Conservation (phyloP, 2,329 filamentous ascomycete genomes). For the Colletotrichum caudatum region DNA sequence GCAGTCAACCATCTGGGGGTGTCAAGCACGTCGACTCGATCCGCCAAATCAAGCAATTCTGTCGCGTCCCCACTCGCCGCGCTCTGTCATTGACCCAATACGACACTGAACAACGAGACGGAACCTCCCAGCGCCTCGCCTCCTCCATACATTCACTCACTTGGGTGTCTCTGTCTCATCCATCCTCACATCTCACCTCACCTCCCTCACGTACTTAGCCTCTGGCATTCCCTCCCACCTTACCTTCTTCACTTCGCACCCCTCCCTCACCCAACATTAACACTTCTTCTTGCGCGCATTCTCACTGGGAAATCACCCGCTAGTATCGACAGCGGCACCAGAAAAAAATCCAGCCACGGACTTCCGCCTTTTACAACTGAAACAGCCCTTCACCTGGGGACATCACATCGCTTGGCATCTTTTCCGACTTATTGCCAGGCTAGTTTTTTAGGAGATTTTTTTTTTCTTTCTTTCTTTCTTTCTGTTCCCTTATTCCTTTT, state of each 20-base stretch:
- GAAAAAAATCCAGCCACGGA: background rate
- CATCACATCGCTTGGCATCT: constrained; percentile 14
- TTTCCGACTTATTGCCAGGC: constrained; percentile 35
- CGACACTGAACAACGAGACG: constrained; percentile 31
- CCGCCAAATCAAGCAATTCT: constrained; percentile 27
- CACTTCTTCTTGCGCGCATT: constrained; percentile 6
- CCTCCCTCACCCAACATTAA: background rate
- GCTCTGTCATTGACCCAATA: constrained; percentile 32
- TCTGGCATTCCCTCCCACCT: constrained; percentile 4
- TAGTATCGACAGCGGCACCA: constrained; percentile 4
- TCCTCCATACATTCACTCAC: constrained; percentile 7
- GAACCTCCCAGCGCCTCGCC: constrained; percentile 23
- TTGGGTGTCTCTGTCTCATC: constrained; percentile 25
- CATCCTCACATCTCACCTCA: constrained; percentile 19
- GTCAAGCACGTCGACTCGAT: constrained; percentile 21
- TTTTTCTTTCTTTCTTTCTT: too few relatives aligned
- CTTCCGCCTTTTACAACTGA: background rate
- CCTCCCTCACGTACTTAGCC: background rate
- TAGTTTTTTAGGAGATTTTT: background rate
- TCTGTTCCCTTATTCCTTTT: constrained; percentile 15
- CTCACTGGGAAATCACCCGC: constrained; percentile 5
- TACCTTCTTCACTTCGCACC: background rate
- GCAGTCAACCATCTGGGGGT: constrained; percentile 15
- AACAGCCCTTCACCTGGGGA: background rate
- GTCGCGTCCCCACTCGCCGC: constrained; percentile 36